phyloP scores from a whole-genome alignment of 192 early-diverging fungal genomes.

The Ambispora gerdemannii region DNA sequence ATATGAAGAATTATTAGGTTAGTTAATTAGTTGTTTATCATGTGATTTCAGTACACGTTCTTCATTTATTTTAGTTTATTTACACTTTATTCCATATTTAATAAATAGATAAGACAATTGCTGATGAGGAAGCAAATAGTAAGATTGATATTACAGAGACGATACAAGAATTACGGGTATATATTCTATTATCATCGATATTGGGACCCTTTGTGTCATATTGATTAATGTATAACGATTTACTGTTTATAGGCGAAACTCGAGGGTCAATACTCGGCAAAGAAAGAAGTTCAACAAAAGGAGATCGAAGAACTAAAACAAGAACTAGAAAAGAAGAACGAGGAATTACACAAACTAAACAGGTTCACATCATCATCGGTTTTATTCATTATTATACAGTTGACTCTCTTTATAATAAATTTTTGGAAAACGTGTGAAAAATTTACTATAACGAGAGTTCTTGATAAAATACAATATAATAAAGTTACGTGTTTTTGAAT shows the following conservation, averaged over 20 bases:
- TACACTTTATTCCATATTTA: background rate
- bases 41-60: background rate
- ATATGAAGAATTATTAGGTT: slow-evolving; percentile 76
- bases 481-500: no score
- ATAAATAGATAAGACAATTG: slow-evolving; percentile 55
- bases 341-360: slow-evolving; percentile 61
- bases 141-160: slow-evolving; percentile 63
- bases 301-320: slow-evolving; percentile 71
- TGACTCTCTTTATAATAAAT: background rate
- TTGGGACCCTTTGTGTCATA: background rate
- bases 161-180: slow-evolving; percentile 75
- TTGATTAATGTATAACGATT: slow-evolving; percentile 1
- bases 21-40: slow-evolving; percentile 12
- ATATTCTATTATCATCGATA: slow-evolving; percentile 2
- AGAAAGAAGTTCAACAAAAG: slow-evolving; percentile 68
- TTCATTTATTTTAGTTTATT: background rate
- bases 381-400: background rate
- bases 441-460: no score
- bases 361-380: slow-evolving; percentile 5
- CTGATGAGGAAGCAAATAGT: slow-evolving; percentile 62
- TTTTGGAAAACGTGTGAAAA: no score
- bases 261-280: slow-evolving; percentile 79
- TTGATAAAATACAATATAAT: no score
- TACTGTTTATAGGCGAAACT: slow-evolving; percentile 64
- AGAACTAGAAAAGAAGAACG: slow-evolving; percentile 65